These are phyloP conservation scores for Fusarium lyarnte DNA, from an alignment of 2,329 filamentous ascomycete species.

Conservation along the genomic window DNA sequence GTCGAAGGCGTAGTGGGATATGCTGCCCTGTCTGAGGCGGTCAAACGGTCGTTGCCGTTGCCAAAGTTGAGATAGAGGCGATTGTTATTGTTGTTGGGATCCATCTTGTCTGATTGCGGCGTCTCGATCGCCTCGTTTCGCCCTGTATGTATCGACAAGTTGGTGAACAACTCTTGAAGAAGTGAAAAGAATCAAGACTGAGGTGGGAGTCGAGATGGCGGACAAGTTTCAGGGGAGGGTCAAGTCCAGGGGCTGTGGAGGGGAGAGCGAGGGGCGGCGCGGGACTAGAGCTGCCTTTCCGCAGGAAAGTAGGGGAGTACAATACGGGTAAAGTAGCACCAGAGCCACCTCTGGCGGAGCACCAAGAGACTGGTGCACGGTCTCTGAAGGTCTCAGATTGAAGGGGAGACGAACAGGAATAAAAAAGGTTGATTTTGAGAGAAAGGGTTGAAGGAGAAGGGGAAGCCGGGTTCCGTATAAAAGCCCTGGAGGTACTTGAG, in stretches of 20 bases:
- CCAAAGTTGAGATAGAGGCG: slow-evolving; percentile 73
- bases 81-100: slow-evolving; percentile 68
- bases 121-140: slow-evolving; percentile 29
- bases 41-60: slow-evolving; percentile 72
- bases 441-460: not conserved
- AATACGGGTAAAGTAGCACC: slow-evolving; percentile 10
- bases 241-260: slow-evolving; percentile 40
- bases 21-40: slow-evolving; percentile 70
- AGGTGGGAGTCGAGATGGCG: slow-evolving; percentile 38
- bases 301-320: not conserved
- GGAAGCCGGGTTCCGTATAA: not conserved
- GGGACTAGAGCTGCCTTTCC: slow-evolving; percentile 19
- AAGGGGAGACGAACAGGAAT: not conserved
- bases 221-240: slow-evolving; percentile 42
- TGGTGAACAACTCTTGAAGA: slow-evolving; percentile 14
- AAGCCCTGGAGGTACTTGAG: not conserved
- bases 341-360: slow-evolving; percentile 30
- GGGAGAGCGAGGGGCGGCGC: slow-evolving; percentile 35
- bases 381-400: not conserved
- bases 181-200: slow-evolving; percentile 25
- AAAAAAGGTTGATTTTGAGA: not conserved
- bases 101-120: slow-evolving; percentile 53
- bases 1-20: slow-evolving; percentile 94
- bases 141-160: slow-evolving; percentile 32
- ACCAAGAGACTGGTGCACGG: slow-evolving; percentile 16